A percentile compares a stretch with the other conserved stretches of the same genome.
Evolutionary conservation across 768 basidiomycete species (phyloP).

Genomic region (Amanita thiersii): DNA sequence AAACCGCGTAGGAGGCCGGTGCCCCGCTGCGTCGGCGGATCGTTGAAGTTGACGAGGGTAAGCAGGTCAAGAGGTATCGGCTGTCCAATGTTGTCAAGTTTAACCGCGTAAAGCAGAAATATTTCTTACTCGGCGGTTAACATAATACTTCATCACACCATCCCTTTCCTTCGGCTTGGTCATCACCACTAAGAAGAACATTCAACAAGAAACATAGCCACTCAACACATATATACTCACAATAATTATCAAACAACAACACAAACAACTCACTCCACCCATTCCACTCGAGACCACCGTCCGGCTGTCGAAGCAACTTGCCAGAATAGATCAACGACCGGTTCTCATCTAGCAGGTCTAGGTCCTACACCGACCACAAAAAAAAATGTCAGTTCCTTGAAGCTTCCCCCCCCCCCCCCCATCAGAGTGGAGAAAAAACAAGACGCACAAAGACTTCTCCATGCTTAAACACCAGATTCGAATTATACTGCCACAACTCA

Average conservation of each 20-base stretch:
- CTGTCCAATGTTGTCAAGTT: constrained; percentile 34
- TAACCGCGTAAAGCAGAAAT: constrained; percentile 5
- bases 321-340: constrained; percentile 80
- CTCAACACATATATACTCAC: constrained; percentile 34
- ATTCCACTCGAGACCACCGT: constrained; percentile 67
- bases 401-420: neutral
- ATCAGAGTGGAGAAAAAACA: no score
- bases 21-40: constrained; percentile 62
- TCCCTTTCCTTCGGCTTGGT: constrained; percentile 74
- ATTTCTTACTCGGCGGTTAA: constrained; percentile 61
- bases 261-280: constrained; percentile 85
- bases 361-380: constrained; percentile 39
- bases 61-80: constrained; percentile 91
- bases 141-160: constrained; percentile 65
- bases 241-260: constrained; percentile 90
- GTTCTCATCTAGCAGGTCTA: constrained; percentile 83
- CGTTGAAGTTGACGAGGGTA: constrained; percentile 73
- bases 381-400: no score
- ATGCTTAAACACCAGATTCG: constrained; percentile 66
- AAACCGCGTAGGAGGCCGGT: constrained; percentile 58
- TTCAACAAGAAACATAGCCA: neutral
- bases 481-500: constrained; percentile 78
- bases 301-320: constrained; percentile 75
- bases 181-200: constrained; percentile 57
- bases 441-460: constrained; percentile 58